A percentile compares a stretch with the other conserved stretches of the same genome.
These are phyloP conservation scores for Diaporthe caulivora DNA, from an alignment of 2,329 filamentous ascomycete species.

Conservation along the genomic window DNA sequence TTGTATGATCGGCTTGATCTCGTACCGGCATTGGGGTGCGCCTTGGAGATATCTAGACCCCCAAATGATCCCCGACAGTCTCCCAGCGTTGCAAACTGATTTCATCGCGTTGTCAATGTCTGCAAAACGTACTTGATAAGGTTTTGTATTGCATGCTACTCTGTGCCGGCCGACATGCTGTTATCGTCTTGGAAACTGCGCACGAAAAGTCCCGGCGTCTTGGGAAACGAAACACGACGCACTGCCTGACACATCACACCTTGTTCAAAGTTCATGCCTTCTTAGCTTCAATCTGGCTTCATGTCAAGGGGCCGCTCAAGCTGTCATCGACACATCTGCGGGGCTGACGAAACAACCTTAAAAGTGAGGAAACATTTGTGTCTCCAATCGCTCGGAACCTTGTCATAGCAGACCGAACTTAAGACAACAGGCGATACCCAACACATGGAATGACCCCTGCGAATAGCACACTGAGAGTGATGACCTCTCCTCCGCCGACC, in stretches of 20 bases:
- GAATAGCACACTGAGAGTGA: too few species aligned
- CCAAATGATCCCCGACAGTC: background rate
- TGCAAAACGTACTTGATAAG: background rate
- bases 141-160: background rate
- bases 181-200: background rate
- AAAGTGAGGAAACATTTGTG: background rate
- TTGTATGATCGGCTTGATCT: slow-evolving; percentile 12
- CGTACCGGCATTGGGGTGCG: slow-evolving; percentile 11
- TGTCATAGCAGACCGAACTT: too few species aligned
- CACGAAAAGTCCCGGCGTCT: background rate
- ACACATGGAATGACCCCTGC: too few species aligned
- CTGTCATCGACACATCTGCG: background rate
- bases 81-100: too few species aligned
- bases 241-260: slow-evolving; percentile 6
- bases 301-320: background rate
- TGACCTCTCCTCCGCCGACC: too few species aligned
- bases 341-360: background rate
- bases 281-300: background rate
- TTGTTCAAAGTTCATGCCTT: slow-evolving; percentile 11
- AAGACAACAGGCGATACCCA: too few species aligned
- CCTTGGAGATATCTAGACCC: background rate
- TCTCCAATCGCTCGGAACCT: background rate
- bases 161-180: too few species aligned
- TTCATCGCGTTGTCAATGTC: background rate
- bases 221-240: slow-evolving; percentile 15